Percentiles rank a stretch among this genome's conserved stretches.
Conservation (phyloP, 2,329 filamentous ascomycete genomes). For the Colletotrichum camelliae region DNA sequence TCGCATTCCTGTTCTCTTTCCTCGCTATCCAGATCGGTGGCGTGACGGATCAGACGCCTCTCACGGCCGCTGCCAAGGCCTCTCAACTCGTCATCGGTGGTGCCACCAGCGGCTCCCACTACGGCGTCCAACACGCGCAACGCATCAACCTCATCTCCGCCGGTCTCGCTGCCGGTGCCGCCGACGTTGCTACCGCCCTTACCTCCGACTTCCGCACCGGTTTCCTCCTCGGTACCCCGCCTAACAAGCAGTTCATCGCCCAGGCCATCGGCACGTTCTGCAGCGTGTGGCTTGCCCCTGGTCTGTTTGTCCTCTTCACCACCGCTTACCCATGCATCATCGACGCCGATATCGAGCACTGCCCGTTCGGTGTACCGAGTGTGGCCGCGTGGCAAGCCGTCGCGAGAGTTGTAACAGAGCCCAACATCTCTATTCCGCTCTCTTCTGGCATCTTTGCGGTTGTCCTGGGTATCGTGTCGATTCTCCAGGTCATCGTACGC, state of each 20-base stretch:
- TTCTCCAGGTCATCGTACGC: slow-evolving; percentile 56
- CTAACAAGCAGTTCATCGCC: slow-evolving; percentile 64
- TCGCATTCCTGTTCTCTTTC: slow-evolving; percentile 67
- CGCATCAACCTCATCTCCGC: slow-evolving; percentile 65
- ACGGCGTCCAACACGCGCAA: slow-evolving; percentile 53
- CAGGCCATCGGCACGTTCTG: slow-evolving; percentile 63
- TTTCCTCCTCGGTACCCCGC: slow-evolving; percentile 64
- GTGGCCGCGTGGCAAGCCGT: slow-evolving; percentile 67
- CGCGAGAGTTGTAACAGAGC: slow-evolving; percentile 64
- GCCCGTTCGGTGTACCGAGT: slow-evolving; percentile 61
- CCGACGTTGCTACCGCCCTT: slow-evolving; percentile 52
- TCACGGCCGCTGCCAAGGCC: slow-evolving; percentile 72
- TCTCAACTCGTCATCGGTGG: slow-evolving; percentile 68
- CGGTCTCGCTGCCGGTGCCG: slow-evolving; percentile 49
- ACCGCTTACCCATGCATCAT: slow-evolving; percentile 69
- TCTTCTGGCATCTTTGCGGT: slow-evolving; percentile 63
- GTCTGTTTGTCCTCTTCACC: slow-evolving; percentile 65
- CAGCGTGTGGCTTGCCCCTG: slow-evolving; percentile 64
- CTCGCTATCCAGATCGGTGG: slow-evolving; percentile 65
- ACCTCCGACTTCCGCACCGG: slow-evolving; percentile 66
- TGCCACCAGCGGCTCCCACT: slow-evolving; percentile 57
- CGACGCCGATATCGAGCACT: slow-evolving; percentile 47
- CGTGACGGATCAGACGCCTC: slow-evolving; percentile 66
- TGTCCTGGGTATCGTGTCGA: slow-evolving; percentile 56
- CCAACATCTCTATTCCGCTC: slow-evolving; percentile 58